phyloP scores from a whole-genome alignment of 2,329 filamentous ascomycete genomes.

The Cordyceps cateniannulata region DNA sequence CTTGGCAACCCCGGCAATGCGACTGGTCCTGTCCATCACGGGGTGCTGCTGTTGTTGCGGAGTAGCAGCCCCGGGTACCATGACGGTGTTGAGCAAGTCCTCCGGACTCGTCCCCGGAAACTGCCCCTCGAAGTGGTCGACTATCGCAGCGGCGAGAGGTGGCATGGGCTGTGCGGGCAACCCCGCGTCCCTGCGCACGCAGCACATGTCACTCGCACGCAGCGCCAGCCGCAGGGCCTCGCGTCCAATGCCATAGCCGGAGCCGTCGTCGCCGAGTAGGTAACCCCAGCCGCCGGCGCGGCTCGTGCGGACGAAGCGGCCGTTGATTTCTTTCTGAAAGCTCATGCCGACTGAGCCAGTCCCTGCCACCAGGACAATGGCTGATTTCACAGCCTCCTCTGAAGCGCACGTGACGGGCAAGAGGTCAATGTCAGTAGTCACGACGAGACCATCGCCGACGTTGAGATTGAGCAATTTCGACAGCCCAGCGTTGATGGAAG shows the following conservation, averaged over 20 bases:
- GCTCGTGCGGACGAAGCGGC: constrained; percentile 21
- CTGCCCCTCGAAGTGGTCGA: constrained; percentile 14
- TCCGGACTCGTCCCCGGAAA: constrained; percentile 12
- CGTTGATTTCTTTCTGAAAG: constrained; percentile 21
- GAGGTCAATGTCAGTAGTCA: constrained; percentile 35
- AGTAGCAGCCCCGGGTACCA: constrained; percentile 13
- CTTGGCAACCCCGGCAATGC: constrained; percentile 18
- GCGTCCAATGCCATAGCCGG: constrained; percentile 33
- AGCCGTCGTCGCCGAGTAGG: constrained; percentile 37
- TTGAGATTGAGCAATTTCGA: constrained; percentile 23
- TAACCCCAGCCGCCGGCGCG: constrained; percentile 38
- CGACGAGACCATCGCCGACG: constrained; percentile 17
- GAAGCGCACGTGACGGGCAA: constrained; percentile 23
- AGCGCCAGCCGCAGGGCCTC: constrained; percentile 28
- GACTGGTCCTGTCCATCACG: constrained; percentile 13
- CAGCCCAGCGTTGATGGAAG: constrained; percentile 22
- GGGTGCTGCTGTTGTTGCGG: constrained; percentile 2
- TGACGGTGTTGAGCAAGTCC: constrained; percentile 18
- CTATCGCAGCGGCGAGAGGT: constrained; percentile 15
- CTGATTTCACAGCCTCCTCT: constrained; percentile 16
- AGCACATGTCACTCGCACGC: constrained; percentile 22
- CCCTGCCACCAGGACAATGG: constrained; percentile 33
- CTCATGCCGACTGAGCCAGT: constrained; percentile 37
- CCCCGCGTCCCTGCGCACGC: not conserved
- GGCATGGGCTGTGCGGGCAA: not conserved